Percentiles rank a stretch among this genome's conserved stretches.
These are phyloP conservation scores for Fusarium falciforme DNA, from an alignment of 2,329 filamentous ascomycete species.

Conservation along the genomic window DNA sequence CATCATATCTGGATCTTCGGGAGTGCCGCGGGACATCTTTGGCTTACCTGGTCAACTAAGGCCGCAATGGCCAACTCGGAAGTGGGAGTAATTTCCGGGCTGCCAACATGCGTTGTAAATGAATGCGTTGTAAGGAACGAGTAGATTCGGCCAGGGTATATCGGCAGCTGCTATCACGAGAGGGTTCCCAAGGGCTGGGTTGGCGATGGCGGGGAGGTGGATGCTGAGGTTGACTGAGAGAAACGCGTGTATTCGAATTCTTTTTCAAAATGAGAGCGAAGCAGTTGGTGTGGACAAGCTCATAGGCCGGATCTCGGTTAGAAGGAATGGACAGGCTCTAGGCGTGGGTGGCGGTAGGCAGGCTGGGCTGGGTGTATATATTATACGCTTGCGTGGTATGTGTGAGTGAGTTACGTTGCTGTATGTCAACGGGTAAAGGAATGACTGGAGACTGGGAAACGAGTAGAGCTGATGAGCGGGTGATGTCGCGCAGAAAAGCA, in stretches of 20 bases:
- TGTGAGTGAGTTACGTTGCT: slow-evolving; percentile 24
- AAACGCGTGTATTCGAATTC: slow-evolving; percentile 7
- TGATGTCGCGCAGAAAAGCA: slow-evolving; percentile 40
- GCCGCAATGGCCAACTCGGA: slow-evolving; percentile 46
- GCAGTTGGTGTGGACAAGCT: slow-evolving; percentile 37
- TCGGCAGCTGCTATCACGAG: slow-evolving; percentile 31
- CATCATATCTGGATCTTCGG: slow-evolving; percentile 47
- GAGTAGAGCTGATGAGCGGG: slow-evolving; percentile 39
- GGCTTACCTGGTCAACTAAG: slow-evolving; percentile 45
- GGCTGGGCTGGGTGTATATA: slow-evolving; percentile 30
- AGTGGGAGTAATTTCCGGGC: slow-evolving; percentile 47
- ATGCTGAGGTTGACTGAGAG: background rate
- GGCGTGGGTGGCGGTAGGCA: slow-evolving; percentile 24
- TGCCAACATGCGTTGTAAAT: slow-evolving; percentile 40
- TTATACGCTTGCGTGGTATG: slow-evolving; percentile 39
- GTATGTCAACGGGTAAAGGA: slow-evolving; percentile 39
- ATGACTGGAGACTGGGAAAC: slow-evolving; percentile 40
- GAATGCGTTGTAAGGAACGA: slow-evolving; percentile 40
- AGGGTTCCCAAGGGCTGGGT: slow-evolving; percentile 29
- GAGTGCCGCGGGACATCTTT: slow-evolving; percentile 44
- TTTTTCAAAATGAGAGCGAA: slow-evolving; percentile 39
- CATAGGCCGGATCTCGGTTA: slow-evolving; percentile 13
- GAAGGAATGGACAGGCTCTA: slow-evolving; percentile 31
- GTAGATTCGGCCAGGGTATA: slow-evolving; percentile 39
- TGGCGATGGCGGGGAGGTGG: slow-evolving; percentile 20